Percentiles rank a stretch among this genome's conserved stretches.
phyloP scores from a whole-genome alignment of 345 rosid species.

The Ceriops decandra region DNA sequence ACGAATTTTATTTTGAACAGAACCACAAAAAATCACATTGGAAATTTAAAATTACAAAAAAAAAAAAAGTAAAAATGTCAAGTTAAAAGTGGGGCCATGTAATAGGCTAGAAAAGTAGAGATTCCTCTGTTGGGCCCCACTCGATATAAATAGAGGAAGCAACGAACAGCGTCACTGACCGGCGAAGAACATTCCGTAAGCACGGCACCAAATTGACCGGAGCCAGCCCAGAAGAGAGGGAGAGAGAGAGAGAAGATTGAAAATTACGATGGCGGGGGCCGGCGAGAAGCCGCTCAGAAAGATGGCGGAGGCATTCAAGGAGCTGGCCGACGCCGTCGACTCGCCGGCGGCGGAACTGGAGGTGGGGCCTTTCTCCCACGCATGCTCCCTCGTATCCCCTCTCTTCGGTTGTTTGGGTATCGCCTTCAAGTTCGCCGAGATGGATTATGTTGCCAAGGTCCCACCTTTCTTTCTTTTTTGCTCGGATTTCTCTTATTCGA shows the following conservation, averaged over 20 bases:
- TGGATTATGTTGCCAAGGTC: constrained; percentile 97
- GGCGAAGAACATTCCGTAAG: not conserved
- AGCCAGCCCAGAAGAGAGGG: not conserved
- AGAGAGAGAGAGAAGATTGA: constrained; percentile 2
- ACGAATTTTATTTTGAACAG: too few species aligned
- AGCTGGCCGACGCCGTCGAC: constrained; percentile 43
- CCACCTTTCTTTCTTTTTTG: not conserved
- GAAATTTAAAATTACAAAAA: too few species aligned
- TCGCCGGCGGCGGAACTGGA: constrained; percentile 47
- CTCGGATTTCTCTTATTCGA: not conserved
- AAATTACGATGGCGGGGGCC: constrained; percentile 40
- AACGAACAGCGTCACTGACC: not conserved
- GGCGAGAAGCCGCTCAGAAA: constrained; percentile 50
- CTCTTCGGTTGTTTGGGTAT: constrained; percentile 87
- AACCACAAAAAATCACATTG: too few species aligned
- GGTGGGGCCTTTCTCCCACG: constrained; percentile 68
- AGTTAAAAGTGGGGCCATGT: too few species aligned
- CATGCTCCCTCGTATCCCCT: constrained; percentile 89
- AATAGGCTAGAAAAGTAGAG: too few species aligned
- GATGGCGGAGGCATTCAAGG: constrained; percentile 65
- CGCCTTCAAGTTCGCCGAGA: constrained; percentile 94
- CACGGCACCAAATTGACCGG: not conserved
- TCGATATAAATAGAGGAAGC: too few species aligned
- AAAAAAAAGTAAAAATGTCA: too few species aligned
- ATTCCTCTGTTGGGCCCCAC: too few species aligned